Base-by-base conservation (phyloP, 352 stramenopile species). In the Thalassiosira hispida region DNA sequence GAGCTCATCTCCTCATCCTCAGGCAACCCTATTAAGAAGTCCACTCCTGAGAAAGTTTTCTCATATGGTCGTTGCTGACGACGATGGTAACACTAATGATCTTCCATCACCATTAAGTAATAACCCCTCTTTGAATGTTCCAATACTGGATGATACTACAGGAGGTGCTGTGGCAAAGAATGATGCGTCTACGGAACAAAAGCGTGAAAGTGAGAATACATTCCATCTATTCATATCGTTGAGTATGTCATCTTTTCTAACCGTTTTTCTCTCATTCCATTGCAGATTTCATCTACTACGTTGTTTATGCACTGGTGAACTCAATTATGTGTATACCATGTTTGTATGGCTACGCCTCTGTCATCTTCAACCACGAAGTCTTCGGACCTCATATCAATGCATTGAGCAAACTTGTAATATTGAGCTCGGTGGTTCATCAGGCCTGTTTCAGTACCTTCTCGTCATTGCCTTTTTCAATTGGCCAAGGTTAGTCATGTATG, bases 261-360 rank as follows among this genome's bases (percentile, higher is more conserved):
- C 33, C 55, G 27, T 22, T 27, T 29, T 60, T 47, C 31, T 25
- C 44, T 42, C 14, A 22, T 14, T 68, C 22, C 16, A 52, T 12
- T 9, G 49, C 9, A 79, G 73, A 66, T 47, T 76, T 86, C 56
- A 31, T 83, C 16, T 83, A 81, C 40, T 86, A 86, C 63, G 42
- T 88, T 14, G 57, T 88, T 16, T 86, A 86, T 42, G 79, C 69
- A 3, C 11, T 80, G 12, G 96, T 98, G 70, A 98, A 98, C 85
- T 95, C 95, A 23, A 96, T 98, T 76, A 86, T 98, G 55, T 96
- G 94, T 44, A 95, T 98, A 31, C 95, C 95, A 60, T 95, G 91
- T 79, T 96, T 97, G 85, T 97, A 97, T 67, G 95, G 95, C 56
- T 98, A 97, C 77, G 88, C 95, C 0, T 94, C 92, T 7, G 97